Base-by-base conservation (phyloP, 1,139 yeast species). In the Maudiozyma humilis region DNA sequence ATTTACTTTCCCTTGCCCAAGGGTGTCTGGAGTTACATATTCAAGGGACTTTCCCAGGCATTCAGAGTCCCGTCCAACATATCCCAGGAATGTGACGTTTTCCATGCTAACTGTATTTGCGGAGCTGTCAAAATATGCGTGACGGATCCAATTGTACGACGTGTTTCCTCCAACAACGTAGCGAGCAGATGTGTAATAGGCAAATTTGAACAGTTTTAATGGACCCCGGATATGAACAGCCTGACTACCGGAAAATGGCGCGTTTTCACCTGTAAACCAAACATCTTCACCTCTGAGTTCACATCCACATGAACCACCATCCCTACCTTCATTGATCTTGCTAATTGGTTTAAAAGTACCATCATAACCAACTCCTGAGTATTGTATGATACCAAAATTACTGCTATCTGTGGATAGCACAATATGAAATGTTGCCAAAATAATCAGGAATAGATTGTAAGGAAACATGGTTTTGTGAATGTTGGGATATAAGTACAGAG, bases 151-250 rank as follows among this genome's bases (percentile, higher is more conserved):
- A 14, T 52, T 56, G 18, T 59, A 49, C 10, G 62, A 47, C 25
- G 58, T 52, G 37, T 43, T 46, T 12, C 20, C 19, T 36, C 49
- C 51, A 3, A 56, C 46, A 13, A 44, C 47, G 48, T 63, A 66
- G 27, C 57, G 46, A 23, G 65, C 65, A 18, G 69, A 46, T 19
- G 72, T 64, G 65, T 79, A 82, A 50, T 71, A 82, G 40, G 79
- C 88, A 62, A 81, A 81, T 57, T 79, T 75, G 51, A 67, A 66
- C 57, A 80, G 69, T 49, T 68, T 68, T 49, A 81, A 59, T 15
- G 89, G 89, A 50, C 89, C 89, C 68, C 88, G 75, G 63, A 81
- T 74, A 61, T 82, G 89, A 29, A 81, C 83, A 12, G 86, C 78
- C 43, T 82, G 66, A 55, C 78, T 85, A 53, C 75, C 80, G 51